Conservation (phyloP, 257 asterid species). For the Nyctanthes arbortristis region DNA sequence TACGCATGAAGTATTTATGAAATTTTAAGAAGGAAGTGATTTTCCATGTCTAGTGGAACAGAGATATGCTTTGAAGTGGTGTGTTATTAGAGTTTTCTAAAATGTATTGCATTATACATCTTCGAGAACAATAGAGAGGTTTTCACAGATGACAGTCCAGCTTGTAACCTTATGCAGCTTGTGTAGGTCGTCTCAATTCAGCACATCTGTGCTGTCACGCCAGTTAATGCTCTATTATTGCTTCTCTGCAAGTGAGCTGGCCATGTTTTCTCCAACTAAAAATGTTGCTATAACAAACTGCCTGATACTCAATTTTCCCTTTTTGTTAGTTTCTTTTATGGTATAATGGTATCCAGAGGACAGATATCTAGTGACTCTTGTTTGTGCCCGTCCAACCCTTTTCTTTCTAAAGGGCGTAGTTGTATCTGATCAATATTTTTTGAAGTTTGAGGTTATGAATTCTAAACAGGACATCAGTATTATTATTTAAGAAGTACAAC, state of each 20-base stretch:
- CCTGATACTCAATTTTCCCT: neutral
- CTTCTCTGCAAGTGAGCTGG: neutral
- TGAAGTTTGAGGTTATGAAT: neutral
- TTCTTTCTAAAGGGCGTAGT: too few species aligned
- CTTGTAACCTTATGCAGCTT: neutral
- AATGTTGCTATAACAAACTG: neutral
- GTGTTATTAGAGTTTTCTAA: neutral
- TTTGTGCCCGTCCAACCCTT: too few species aligned
- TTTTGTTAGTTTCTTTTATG: neutral
- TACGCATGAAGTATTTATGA: neutral
- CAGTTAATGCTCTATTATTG: too few species aligned
- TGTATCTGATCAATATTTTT: neutral
- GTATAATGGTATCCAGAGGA: neutral
- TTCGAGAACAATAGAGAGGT: neutral
- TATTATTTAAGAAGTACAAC: neutral
- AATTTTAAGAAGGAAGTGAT: neutral
- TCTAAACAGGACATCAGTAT: neutral
- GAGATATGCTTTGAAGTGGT: neutral
- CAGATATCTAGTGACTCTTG: neutral
- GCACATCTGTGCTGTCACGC: too few species aligned
- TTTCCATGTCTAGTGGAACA: neutral
- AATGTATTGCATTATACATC: neutral
- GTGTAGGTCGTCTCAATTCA: neutral
- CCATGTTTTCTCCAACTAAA: neutral
- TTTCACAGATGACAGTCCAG: neutral